A percentile compares a stretch with the other conserved stretches of the same genome.
Conservation (phyloP, 2,329 filamentous ascomycete genomes). For the Tolypocladium inflatum region DNA sequence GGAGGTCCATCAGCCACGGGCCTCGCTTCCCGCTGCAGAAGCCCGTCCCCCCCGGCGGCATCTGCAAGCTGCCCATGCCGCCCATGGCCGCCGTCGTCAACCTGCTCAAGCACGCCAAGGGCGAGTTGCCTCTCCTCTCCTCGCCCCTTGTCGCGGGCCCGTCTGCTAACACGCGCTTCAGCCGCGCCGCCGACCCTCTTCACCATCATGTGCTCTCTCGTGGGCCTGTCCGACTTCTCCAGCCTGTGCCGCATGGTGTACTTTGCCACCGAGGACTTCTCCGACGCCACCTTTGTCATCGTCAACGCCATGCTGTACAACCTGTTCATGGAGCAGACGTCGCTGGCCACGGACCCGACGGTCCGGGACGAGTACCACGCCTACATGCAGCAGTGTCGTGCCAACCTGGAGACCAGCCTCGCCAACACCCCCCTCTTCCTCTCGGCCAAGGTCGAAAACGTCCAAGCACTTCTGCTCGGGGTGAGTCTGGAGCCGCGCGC, state of each 20-base stretch:
- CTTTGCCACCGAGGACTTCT: conserved; percentile 41
- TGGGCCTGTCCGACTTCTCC: conserved; percentile 38
- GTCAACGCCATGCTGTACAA: conserved; percentile 41
- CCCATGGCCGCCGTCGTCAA: conserved; percentile 40
- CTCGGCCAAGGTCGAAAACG: conserved; percentile 42
- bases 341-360: conserved; percentile 21
- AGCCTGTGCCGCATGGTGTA: conserved; percentile 40
- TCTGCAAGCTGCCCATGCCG: conserved; percentile 45
- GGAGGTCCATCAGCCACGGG: conserved; percentile 29
- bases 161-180: conserved; percentile 11
- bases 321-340: conserved; percentile 36
- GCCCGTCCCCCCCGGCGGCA: conserved; percentile 32
- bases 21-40: conserved; percentile 36
- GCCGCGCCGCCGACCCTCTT: conserved; percentile 39
- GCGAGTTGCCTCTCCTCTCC: conserved; percentile 14
- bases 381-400: conserved; percentile 30
- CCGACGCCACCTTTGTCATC: conserved; percentile 39
- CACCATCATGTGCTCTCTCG: conserved; percentile 38
- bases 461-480: conserved; percentile 49
- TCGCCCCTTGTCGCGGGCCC: neutral
- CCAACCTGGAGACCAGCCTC: conserved; percentile 40
- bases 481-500: conserved; percentile 24
- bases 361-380: conserved; percentile 25
- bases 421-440: conserved; percentile 46
- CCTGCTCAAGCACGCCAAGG: conserved; percentile 37